These are phyloP conservation scores for Colletotrichum kahawae DNA, from an alignment of 2,329 filamentous ascomycete genomes.

Conservation along the genomic window DNA sequence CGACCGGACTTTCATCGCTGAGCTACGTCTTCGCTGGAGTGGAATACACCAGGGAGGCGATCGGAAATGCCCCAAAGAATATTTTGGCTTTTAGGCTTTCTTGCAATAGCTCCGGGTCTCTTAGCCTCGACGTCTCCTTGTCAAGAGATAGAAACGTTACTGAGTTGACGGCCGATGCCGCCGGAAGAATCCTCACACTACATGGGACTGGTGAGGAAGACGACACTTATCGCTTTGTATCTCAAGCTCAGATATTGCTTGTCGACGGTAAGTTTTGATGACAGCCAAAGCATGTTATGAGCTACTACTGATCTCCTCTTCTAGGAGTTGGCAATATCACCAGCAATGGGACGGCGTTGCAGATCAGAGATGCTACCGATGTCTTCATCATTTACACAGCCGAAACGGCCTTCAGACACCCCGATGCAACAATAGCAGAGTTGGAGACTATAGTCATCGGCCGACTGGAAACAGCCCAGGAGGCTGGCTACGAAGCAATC, in stretches of 20 bases:
- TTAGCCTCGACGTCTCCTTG: not conserved
- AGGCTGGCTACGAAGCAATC: not conserved
- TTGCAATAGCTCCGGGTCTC: conserved; percentile 16
- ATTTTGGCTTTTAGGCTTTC: conserved; percentile 25
- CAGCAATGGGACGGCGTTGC: not conserved
- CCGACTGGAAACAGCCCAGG: not conserved
- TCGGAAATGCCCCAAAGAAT: conserved; percentile 26
- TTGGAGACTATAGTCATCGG: not conserved
- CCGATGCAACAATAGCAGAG: not conserved
- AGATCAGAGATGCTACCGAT: conserved; percentile 13
- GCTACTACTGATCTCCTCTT: not conserved
- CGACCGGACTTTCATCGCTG: not conserved
- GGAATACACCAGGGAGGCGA: conserved; percentile 22
- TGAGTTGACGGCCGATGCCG: not conserved
- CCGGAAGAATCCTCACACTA: not conserved
- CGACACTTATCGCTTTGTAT: not conserved
- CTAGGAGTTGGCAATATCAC: not conserved
- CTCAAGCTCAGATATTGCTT: not conserved
- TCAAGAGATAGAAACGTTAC: not conserved
- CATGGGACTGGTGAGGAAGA: not conserved
- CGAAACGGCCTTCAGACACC: not conserved
- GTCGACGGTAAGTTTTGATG: not conserved
- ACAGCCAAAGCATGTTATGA: accelerated
- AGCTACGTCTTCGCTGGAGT: not conserved
- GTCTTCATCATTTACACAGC: conserved; percentile 21